phyloP scores from a whole-genome alignment of 371 early-diverging fungal species.

The Zancudomyces culisetae region DNA sequence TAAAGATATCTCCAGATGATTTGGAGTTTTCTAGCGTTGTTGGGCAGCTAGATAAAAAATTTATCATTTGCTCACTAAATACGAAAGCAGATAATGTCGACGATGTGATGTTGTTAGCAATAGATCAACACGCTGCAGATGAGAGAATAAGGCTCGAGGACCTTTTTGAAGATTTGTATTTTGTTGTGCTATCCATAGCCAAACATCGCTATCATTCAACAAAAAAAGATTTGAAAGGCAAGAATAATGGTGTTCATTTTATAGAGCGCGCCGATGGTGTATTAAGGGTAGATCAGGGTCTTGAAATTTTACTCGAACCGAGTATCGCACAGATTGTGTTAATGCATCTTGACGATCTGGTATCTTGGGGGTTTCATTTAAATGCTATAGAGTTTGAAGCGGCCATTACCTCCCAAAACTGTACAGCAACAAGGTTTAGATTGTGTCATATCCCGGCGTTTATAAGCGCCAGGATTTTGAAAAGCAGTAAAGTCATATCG shows the following conservation, averaged over 20 bases:
- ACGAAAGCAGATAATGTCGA: conserved; percentile 3
- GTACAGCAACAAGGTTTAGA: neutral
- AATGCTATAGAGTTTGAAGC: neutral
- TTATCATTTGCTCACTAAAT: conserved; percentile 27
- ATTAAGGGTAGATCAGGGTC: neutral
- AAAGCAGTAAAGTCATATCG: neutral
- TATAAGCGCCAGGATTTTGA: neutral
- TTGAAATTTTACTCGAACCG: neutral
- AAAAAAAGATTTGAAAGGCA: neutral
- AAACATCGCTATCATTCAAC: neutral
- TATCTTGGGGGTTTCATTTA: conserved; percentile 2
- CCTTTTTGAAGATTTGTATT: conserved; percentile 20
- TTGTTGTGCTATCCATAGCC: neutral
- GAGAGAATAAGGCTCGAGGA: conserved; percentile 53
- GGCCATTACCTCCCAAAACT: neutral
- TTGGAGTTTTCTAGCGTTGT: conserved; percentile 18
- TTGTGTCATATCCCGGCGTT: neutral
- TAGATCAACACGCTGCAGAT: conserved; percentile 78
- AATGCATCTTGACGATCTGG: neutral
- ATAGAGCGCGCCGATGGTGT: neutral
- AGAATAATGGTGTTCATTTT: neutral
- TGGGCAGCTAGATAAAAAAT: conserved; percentile 47
- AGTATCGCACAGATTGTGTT: neutral
- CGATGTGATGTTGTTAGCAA: conserved; percentile 26
- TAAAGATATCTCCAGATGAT: neutral